Percentiles rank a stretch among this genome's conserved stretches.
phyloP scores from a whole-genome alignment of 805 yeast species.

The Pichia rugopelliculosa region DNA sequence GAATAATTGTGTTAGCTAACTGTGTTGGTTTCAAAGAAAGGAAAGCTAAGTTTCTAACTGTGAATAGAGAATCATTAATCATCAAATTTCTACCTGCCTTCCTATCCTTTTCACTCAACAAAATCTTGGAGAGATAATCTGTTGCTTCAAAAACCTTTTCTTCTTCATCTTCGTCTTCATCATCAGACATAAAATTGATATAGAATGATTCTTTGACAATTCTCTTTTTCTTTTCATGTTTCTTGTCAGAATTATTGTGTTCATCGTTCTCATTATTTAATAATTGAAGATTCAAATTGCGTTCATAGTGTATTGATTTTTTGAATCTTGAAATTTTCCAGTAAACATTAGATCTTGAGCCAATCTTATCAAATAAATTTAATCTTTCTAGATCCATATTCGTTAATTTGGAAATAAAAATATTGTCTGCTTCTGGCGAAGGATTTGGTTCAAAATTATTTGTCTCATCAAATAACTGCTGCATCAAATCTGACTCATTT shows the following conservation, averaged over 20 bases:
- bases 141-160: conserved; percentile 22
- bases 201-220: conserved; percentile 5
- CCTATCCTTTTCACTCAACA: conserved; percentile 20
- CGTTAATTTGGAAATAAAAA: conserved; percentile 18
- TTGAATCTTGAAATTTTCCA: conserved; percentile 63
- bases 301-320: background rate
- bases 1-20: conserved; percentile 23
- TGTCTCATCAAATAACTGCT: background rate
- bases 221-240: conserved; percentile 1
- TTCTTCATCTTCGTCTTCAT: conserved; percentile 17
- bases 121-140: conserved; percentile 15
- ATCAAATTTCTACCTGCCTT: conserved; percentile 26
- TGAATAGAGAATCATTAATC: conserved; percentile 45
- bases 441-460: background rate
- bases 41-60: conserved; percentile 40
- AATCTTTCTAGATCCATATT: conserved; percentile 41
- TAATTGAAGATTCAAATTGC: background rate
- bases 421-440: conserved; percentile 15
- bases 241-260: background rate
- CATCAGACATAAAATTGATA: conserved; percentile 26
- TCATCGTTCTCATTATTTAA: background rate
- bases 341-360: conserved; percentile 84
- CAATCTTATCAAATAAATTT: conserved; percentile 77
- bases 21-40: conserved; percentile 39
- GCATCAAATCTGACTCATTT: conserved; percentile 18